Conservation (phyloP, 768 basidiomycete species). For the Tulasnella sp. region DNA sequence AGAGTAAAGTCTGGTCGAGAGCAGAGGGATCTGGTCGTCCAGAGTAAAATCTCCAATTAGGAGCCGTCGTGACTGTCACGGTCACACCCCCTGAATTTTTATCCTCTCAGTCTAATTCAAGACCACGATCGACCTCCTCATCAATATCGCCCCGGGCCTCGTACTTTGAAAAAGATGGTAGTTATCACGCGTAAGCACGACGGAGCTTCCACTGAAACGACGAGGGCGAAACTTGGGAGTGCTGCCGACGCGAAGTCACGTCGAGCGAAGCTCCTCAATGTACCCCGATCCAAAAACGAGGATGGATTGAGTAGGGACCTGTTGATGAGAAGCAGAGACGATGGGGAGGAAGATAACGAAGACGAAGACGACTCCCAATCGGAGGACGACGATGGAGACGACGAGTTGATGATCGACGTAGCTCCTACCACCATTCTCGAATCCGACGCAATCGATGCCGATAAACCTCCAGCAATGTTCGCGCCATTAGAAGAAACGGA, state of each 20-base stretch:
- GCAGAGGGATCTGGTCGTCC: background rate
- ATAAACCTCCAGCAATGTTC: conserved; percentile 39
- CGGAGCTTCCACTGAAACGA: background rate
- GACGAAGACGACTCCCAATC: conserved; percentile 5
- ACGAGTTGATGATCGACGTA: background rate
- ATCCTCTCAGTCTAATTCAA: background rate
- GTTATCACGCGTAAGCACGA: background rate
- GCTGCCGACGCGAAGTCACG: background rate
- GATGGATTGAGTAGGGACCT: background rate
- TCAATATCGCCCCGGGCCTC: background rate
- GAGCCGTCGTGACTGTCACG: background rate
- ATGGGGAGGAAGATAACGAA: background rate
- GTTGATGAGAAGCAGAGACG: background rate
- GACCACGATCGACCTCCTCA: background rate
- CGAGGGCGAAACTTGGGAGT: background rate
- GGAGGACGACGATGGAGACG: background rate
- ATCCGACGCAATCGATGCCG: background rate
- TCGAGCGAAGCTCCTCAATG: background rate
- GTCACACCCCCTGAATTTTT: background rate
- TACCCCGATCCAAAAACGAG: background rate
- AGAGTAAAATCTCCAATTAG: conserved; percentile 8
- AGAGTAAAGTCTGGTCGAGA: background rate
- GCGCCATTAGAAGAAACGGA: conserved; percentile 35
- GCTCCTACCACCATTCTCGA: background rate
- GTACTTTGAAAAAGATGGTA: background rate